Evolutionary conservation across 208 protist genomes (phyloP), one percentile per base, ranked within the genome.

Genomic region (Crithidia bombi): DNA sequence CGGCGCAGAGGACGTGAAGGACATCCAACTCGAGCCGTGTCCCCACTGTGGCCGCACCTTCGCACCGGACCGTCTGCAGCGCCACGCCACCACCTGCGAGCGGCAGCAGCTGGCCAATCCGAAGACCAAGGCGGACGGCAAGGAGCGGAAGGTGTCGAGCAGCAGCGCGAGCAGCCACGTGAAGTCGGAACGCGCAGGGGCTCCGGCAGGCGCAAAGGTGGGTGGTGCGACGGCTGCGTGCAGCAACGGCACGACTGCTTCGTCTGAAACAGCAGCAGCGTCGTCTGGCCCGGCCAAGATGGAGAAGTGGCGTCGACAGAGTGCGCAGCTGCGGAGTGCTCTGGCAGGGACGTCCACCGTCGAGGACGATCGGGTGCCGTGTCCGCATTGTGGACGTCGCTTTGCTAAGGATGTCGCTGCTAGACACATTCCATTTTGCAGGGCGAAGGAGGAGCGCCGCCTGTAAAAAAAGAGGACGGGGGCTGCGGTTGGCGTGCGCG

Each of bases 11-110:
- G 55, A 62, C 44, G 69, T 38, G 69, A 61, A 69, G 43, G 77
- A 87, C 17, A 67, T 85, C 33, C 28, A 38, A 56, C 73, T 92
- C n/a, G 75, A 67, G 68, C 79, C 83, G 23, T 95, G 90, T 62
- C 83, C 84, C 9, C 69, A 87, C 66, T 95, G 90, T 61, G 85
- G 86, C 49, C 85, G 90, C 54, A 86, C 73, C 14, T 95, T 93
- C 59, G 83, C 83, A 1, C 36, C 74, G 3, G 78, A 79, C 25
- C 81, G 83, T 0, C 73, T 91, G 38, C 73, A 81, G 14, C 78
- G 84, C 19, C 90, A 95, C 57, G 76, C 80, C 4, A 64, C 46
- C 9, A 75, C 85, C 1, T 95, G 90, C 61, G 63, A 74, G 44
- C 58, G 69, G 19, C 65, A 79, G 12, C 61, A 63, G 23, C 23